Conservation (phyloP, 345 rosid genomes). For the Iberis pinnata region DNA sequence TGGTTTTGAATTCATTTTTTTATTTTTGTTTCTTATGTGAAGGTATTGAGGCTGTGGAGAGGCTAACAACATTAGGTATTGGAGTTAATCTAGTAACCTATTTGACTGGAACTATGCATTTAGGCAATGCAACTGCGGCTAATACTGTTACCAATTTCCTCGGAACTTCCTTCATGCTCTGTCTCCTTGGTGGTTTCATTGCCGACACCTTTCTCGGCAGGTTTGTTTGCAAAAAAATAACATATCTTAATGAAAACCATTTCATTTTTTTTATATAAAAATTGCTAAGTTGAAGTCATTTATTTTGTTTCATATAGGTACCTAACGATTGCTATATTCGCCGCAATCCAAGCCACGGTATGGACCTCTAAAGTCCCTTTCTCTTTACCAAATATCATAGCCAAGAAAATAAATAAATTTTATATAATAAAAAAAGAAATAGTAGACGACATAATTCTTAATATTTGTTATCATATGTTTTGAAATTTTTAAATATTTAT, state of each 20-base stretch:
- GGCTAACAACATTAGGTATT: conserved; percentile 87
- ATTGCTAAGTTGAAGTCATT: background rate
- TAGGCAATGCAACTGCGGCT: conserved; percentile 80
- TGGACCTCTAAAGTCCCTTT: conserved; percentile 15
- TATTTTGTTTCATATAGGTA: conserved; percentile 40
- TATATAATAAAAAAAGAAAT: background rate
- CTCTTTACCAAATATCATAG: conserved; percentile 9
- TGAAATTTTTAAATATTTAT: background rate
- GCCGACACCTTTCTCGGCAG: conserved; percentile 98
- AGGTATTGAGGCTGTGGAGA: conserved; percentile 80
- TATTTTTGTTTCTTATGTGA: background rate
- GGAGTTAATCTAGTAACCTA: conserved; percentile 93
- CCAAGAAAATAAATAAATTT: conserved; percentile 11
- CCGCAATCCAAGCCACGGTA: conserved; percentile 74
- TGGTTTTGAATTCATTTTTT: too few species aligned
- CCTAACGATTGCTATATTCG: conserved; percentile 80
- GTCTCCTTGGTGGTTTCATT: conserved; percentile 84
- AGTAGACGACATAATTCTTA: conserved; percentile 10
- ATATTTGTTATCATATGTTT: background rate
- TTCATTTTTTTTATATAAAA: background rate
- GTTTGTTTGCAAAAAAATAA: conserved; percentile 26
- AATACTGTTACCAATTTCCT: conserved; percentile 85
- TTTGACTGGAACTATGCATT: conserved; percentile 82
- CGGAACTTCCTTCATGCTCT: conserved; percentile 94
- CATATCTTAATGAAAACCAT: background rate